Base-by-base conservation (phyloP, 2,329 filamentous ascomycete species). In the Leptographium galeiforme region DNA sequence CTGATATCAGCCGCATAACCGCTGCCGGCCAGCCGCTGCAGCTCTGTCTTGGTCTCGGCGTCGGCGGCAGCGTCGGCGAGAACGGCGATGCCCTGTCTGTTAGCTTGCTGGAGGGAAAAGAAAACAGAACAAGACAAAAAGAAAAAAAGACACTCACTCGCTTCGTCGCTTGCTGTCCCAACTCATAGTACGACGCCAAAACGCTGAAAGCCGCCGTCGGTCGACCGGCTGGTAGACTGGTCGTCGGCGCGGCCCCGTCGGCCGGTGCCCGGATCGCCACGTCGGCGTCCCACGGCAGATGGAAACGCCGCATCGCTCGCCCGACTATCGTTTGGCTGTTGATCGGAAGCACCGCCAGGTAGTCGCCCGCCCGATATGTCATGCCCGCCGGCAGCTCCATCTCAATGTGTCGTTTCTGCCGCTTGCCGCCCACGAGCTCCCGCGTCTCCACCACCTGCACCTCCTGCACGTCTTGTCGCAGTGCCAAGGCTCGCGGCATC, bases 301-400 rank as follows among this genome's bases (percentile, higher is more conserved):
- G 69, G 63, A 89, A 90, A 19, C 75, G 72, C 18, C 75, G 71
- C 67, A 89, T 78, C 0, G 78, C 84, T 10, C 84, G 74, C 6
- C 74, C 72, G 3, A 90, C 77, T 11, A 72, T 79, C 34, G 74
- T 67, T 47, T 73, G 72, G 1, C 81, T 79, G 63, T 91, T 91
- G 34, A 87, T 67, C 0, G 87, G 87, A 1, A 89, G 70, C 2
- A 89, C 72, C 0, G 84, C 83, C 0, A 91, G 74, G 63, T 93
- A 91, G 62, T 91, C 87, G 14, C 87, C 87, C 2, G 83, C 77
- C 41, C 77, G 74, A 66, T 90, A 91, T 0, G 73, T 75, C 71
- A 80, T 73, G 50, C 76, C 78, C 0, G 72, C 76, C 0, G 87
- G 86, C 1, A 91, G 72, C 56, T 79, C 76, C 38, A 89, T 79